Conservation (phyloP, 768 basidiomycete species). For the Amanita exitialis region DNA sequence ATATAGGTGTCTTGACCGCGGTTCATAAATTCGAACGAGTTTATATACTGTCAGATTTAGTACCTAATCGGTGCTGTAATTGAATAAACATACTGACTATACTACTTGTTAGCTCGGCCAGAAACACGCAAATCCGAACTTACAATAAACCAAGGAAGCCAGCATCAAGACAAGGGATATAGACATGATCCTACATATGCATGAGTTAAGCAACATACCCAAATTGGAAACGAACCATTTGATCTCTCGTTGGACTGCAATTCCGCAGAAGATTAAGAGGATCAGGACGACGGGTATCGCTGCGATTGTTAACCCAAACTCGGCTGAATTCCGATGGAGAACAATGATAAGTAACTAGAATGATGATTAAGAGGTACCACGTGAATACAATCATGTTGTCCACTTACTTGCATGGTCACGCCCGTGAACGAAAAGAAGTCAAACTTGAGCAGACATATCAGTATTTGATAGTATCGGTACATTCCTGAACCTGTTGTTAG, state of each 20-base stretch:
- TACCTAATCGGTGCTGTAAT: neutral
- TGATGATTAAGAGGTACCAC: neutral
- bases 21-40: constrained; percentile 73
- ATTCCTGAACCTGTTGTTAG: constrained; percentile 41
- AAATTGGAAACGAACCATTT: constrained; percentile 44
- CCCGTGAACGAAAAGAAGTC: constrained; percentile 84
- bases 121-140: constrained; percentile 15
- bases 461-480: constrained; percentile 83
- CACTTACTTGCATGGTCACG: constrained; percentile 77
- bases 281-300: constrained; percentile 74
- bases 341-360: constrained; percentile 73
- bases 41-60: constrained; percentile 53
- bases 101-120: constrained; percentile 2
- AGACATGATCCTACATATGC: constrained; percentile 51
- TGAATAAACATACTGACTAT: constrained; percentile 27
- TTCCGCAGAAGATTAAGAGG: constrained; percentile 52
- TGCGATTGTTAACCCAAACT: constrained; percentile 75
- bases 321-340: constrained; percentile 48
- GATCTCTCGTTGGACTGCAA: constrained; percentile 73
- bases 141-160: constrained; percentile 69
- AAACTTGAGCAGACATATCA: constrained; percentile 83
- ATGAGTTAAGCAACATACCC: neutral
- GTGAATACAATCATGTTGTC: neutral
- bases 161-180: constrained; percentile 68
- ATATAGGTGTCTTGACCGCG: constrained; percentile 44